Base-by-base conservation (phyloP, 139 green algal species). In the Micromonas pusilla region DNA sequence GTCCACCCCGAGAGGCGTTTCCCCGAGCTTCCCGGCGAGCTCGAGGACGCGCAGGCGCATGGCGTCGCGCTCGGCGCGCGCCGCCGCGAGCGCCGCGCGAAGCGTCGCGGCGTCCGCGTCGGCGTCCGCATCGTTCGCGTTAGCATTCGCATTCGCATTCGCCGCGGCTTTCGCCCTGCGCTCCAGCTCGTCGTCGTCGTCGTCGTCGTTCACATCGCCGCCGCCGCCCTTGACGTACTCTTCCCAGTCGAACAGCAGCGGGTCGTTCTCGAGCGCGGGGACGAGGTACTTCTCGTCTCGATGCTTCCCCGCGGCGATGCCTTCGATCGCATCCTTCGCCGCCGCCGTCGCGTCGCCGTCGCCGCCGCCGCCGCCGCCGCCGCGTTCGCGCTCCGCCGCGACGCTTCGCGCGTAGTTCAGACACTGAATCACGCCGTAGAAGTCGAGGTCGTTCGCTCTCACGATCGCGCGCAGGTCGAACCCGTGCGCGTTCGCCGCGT, bases 401-500 rank as follows among this genome's bases (percentile, higher is more conserved):
- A 87, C 64, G 0, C 52, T 28, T 0, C 91, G 80, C 9, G 94
- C 87, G 76, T 79, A 97, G 85, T 96, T 97, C 73, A 97, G 90
- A 70, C 88, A 76, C 1, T 81, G 83, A 52, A 97, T 89, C 3
- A 87, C 85, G 54, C 79, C 88, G 66, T 95, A 91, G 34, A 94
- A 87, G 63, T 91, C 88, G 28, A 96, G 82, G 0, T 38, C 60
- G 23, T 52, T 2, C 1, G 2, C 9, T 19, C n/a, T 62, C 38
- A 66, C 53, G 28, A 70, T 13, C 52, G 13, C 62, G 26, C 65
- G 45, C n/a, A 89, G n/a, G 73, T 86, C 79, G 38, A 92, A 89
- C 1, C 70, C 86, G 62, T 89, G 72, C 31, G 81, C 54, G 2
- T 76, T 9, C 4, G 72, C 73, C 64, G 95, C 92, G 70, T 92